phyloP scores from a whole-genome alignment of 2,329 filamentous ascomycete genomes.

The Venturia oleaginea region DNA sequence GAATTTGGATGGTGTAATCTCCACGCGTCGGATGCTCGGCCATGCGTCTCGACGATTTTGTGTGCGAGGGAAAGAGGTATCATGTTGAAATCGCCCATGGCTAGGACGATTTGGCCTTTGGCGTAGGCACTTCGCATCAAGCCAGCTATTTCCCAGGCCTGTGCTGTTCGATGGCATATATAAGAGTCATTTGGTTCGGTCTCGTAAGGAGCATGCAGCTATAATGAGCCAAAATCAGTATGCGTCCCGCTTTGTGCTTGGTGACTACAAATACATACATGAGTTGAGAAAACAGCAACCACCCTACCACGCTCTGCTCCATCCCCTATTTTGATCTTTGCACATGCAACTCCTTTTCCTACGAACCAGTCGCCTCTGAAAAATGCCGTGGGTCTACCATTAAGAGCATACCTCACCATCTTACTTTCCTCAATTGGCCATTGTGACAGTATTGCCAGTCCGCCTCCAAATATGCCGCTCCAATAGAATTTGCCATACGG shows the following conservation, averaged over 20 bases:
- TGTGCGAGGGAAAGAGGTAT: constrained; percentile 79
- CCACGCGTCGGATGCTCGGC: constrained; percentile 77
- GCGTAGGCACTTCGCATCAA: constrained; percentile 74
- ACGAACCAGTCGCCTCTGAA: constrained; percentile 95
- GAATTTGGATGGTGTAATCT: constrained; percentile 73
- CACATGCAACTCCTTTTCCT: constrained; percentile 85
- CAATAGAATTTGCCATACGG: constrained; percentile 92
- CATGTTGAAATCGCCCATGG: constrained; percentile 94
- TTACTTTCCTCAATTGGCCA: constrained; percentile 88
- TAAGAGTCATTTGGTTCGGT: constrained; percentile 72
- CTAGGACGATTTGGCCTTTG: constrained; percentile 73
- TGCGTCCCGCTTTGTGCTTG: background rate
- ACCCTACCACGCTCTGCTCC: constrained; percentile 53
- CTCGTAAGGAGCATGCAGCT: constrained; percentile 81
- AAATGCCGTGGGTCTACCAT: constrained; percentile 87
- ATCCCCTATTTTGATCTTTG: constrained; percentile 58
- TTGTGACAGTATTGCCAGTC: constrained; percentile 77
- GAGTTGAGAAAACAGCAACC: constrained; percentile 87
- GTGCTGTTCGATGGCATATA: constrained; percentile 78
- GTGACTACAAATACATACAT: constrained; percentile 44
- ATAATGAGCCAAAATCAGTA: constrained; percentile 12
- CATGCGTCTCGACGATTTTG: constrained; percentile 68
- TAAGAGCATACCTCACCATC: constrained; percentile 83
- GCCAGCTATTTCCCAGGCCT: constrained; percentile 92
- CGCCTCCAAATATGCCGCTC: constrained; percentile 80